These are phyloP conservation scores for Epichloe sibirici DNA, from an alignment of 2,329 filamentous ascomycete species.

Conservation along the genomic window DNA sequence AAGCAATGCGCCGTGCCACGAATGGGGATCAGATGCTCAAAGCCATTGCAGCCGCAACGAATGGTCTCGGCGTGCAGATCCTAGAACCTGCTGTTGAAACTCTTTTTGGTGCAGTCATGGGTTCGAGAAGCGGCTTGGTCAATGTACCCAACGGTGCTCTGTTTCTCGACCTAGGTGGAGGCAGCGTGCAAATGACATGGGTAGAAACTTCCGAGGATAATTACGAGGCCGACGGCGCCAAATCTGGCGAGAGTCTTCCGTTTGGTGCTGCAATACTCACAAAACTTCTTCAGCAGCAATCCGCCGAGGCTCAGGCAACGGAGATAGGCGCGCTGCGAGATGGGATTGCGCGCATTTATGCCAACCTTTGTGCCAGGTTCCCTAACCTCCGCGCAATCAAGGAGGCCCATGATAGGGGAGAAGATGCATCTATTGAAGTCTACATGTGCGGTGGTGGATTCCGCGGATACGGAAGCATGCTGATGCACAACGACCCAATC, in stretches of 20 bases:
- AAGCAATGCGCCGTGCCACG: constrained; percentile 70
- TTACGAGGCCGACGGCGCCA: constrained; percentile 43
- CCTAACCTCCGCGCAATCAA: constrained; percentile 32
- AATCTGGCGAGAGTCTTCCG: constrained; percentile 43
- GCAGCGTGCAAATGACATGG: constrained; percentile 54
- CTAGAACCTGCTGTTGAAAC: constrained; percentile 73
- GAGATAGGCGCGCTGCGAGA: constrained; percentile 42
- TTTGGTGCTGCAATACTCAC: constrained; percentile 49
- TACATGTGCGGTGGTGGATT: constrained; percentile 88
- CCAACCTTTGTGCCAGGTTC: constrained; percentile 35
- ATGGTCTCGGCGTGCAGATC: constrained; percentile 57
- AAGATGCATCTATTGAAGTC: constrained; percentile 44
- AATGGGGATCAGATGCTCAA: constrained; percentile 59
- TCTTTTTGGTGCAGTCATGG: constrained; percentile 68
- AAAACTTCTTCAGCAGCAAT: constrained; percentile 30
- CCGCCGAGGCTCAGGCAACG: constrained; percentile 27
- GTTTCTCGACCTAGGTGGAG: constrained; percentile 78
- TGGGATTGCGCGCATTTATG: constrained; percentile 49
- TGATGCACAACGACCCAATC: constrained; percentile 66
- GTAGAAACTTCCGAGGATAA: constrained; percentile 34
- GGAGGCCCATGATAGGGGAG: constrained; percentile 21
- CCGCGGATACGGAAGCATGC: constrained; percentile 77
- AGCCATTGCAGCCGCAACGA: constrained; percentile 47
- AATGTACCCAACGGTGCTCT: constrained; percentile 51
- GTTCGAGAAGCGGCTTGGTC: constrained; percentile 63